A percentile compares a stretch with the other conserved stretches of the same genome.
phyloP scores from a whole-genome alignment of 192 early-diverging fungal species.

The Tieghemiomyces parasiticus region DNA sequence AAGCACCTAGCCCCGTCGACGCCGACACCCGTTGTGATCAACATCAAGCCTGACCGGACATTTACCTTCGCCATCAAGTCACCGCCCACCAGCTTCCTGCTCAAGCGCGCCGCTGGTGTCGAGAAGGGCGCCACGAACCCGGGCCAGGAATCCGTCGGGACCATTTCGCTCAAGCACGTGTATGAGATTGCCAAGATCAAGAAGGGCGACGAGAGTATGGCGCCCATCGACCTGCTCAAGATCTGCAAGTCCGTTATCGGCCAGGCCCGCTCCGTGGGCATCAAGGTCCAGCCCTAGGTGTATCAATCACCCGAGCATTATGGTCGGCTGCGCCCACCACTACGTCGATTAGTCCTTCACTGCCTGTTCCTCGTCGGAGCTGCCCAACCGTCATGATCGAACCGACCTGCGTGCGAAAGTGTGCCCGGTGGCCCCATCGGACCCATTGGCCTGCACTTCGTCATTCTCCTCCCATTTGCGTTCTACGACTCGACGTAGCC shows the following conservation, averaged over 20 bases:
- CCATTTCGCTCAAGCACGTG: conserved; percentile 79
- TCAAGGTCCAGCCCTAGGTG: conserved; percentile 61
- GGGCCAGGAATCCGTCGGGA: conserved; percentile 58
- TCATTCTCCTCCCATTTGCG: too few species aligned
- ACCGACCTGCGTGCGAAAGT: too few species aligned
- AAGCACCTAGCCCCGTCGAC: conserved; percentile 65
- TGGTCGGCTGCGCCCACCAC: too few species aligned
- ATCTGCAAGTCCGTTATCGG: conserved; percentile 63
- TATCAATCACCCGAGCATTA: too few species aligned
- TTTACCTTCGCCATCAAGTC: conserved; percentile 80
- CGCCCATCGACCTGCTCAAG: conserved; percentile 46
- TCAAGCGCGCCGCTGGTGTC: conserved; percentile 75
- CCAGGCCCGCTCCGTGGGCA: conserved; percentile 65
- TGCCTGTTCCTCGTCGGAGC: too few species aligned
- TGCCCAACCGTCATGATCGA: too few species aligned
- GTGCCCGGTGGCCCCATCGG: too few species aligned
- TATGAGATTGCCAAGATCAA: conserved; percentile 93
- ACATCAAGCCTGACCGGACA: conserved; percentile 77
- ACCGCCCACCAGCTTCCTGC: conserved; percentile 78
- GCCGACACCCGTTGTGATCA: conserved; percentile 72
- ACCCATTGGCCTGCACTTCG: too few species aligned
- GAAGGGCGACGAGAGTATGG: conserved; percentile 59
- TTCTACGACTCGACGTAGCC: too few species aligned
- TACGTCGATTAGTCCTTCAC: too few species aligned
- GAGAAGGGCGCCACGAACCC: conserved; percentile 73